Conservation (phyloP, 2,329 filamentous ascomycete genomes). For the Aurifilum marmelostoma region DNA sequence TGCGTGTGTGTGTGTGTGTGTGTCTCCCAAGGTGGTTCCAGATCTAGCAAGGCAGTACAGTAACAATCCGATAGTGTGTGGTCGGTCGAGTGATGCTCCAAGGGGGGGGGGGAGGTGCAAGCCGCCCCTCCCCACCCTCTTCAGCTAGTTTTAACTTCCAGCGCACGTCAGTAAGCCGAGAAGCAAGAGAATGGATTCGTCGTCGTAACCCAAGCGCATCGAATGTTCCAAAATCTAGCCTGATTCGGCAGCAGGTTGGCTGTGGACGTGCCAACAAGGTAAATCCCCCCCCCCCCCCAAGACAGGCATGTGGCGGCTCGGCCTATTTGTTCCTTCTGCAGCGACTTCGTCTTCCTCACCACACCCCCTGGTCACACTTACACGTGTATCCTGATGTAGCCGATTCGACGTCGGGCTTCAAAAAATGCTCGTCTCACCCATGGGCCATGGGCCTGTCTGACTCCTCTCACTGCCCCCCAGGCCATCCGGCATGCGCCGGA, state of each 20-base stretch:
- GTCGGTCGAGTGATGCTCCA: too few relatives aligned
- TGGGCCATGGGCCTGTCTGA: too few relatives aligned
- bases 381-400: not conserved
- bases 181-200: too few relatives aligned
- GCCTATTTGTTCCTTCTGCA: not conserved
- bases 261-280: not conserved
- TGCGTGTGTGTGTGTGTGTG: too few relatives aligned
- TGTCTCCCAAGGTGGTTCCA: too few relatives aligned
- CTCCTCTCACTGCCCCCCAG: not conserved
- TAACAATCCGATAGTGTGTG: too few relatives aligned
- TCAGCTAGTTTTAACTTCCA: too few relatives aligned
- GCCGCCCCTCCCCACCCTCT: too few relatives aligned
- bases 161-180: too few relatives aligned
- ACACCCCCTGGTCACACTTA: not conserved
- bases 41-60: too few relatives aligned
- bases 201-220: not conserved
- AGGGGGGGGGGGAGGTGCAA: too few relatives aligned
- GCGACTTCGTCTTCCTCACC: not conserved
- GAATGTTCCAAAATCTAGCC: not conserved
- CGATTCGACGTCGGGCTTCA: not conserved
- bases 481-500: too few relatives aligned
- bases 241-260: constrained; percentile 1
- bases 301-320: constrained; percentile 5
- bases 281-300: not conserved
- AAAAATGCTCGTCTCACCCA: not conserved